These are phyloP conservation scores for Quercus suber DNA, from an alignment of 306 rosid genomes.

Conservation along the genomic window DNA sequence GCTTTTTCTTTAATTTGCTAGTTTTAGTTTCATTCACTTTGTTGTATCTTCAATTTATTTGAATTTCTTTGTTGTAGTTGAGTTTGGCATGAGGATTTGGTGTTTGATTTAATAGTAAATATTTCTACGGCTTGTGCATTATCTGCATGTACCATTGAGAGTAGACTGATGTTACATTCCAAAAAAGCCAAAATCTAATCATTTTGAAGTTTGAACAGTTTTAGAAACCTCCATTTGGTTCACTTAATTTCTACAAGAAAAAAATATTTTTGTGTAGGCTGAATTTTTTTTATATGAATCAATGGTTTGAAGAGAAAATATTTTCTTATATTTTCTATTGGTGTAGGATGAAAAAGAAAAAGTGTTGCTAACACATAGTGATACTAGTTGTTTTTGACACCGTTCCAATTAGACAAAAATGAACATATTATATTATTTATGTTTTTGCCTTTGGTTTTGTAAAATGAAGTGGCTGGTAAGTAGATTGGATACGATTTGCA, in stretches of 20 bases:
- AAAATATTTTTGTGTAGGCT: no score
- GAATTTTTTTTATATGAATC: no score
- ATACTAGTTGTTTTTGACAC: background rate
- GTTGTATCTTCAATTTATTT: constrained; percentile 1
- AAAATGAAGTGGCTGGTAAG: no score
- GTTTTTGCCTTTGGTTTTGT: no score
- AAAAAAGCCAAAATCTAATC: background rate
- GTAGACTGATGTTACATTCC: background rate
- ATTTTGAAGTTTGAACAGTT: background rate
- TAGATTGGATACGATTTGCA: no score
- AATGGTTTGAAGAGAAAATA: no score
- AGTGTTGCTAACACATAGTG: background rate
- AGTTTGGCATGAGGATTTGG: background rate
- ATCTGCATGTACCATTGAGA: background rate
- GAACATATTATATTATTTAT: no score
- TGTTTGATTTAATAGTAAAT: constrained; percentile 37
- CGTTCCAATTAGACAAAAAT: background rate
- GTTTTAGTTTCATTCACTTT: background rate
- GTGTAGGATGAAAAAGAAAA: background rate
- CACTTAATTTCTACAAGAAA: background rate
- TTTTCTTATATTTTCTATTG: background rate
- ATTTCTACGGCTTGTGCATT: background rate
- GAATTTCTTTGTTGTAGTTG: background rate
- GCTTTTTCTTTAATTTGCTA: background rate
- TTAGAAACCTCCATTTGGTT: background rate